Evolutionary conservation across 441 rosid species (phyloP).

Genomic region (Eugenia klotzschiana): DNA sequence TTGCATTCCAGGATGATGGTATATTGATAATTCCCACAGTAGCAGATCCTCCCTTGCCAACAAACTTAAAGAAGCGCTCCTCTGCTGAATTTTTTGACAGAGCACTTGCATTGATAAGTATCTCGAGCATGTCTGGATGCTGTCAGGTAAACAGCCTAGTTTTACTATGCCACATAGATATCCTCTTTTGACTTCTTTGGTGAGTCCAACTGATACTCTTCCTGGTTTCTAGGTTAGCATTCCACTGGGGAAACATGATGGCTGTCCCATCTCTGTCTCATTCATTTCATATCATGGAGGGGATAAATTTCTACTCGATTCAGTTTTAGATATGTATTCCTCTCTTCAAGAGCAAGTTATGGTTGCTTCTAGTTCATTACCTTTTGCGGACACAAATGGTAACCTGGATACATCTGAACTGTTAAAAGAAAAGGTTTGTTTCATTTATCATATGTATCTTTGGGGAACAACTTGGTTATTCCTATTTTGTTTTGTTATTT

Average conservation of each 20-base stretch:
- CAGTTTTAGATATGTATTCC: constrained; percentile 53
- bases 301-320: constrained; percentile 89
- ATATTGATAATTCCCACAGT: constrained; percentile 71
- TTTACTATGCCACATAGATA: neutral
- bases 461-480: neutral
- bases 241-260: constrained; percentile 68
- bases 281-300: constrained; percentile 69
- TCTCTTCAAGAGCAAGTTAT: constrained; percentile 70
- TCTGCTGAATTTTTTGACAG: constrained; percentile 46
- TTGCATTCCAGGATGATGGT: constrained; percentile 53
- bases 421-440: constrained; percentile 75
- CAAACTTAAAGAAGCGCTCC: constrained; percentile 39
- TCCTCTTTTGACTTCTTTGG: neutral
- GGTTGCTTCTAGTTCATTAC: constrained; percentile 39
- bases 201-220: neutral
- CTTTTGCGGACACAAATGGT: constrained; percentile 32
- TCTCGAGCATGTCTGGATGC: constrained; percentile 91
- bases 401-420: constrained; percentile 61
- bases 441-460: neutral
- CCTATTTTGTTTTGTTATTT: neutral
- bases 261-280: constrained; percentile 58
- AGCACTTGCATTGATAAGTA: constrained; percentile 43
- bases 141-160: constrained; percentile 49
- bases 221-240: constrained; percentile 44
- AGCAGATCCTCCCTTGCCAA: constrained; percentile 57